Conservation (phyloP, 768 basidiomycete genomes). For the Fomitopsis pulvina region DNA sequence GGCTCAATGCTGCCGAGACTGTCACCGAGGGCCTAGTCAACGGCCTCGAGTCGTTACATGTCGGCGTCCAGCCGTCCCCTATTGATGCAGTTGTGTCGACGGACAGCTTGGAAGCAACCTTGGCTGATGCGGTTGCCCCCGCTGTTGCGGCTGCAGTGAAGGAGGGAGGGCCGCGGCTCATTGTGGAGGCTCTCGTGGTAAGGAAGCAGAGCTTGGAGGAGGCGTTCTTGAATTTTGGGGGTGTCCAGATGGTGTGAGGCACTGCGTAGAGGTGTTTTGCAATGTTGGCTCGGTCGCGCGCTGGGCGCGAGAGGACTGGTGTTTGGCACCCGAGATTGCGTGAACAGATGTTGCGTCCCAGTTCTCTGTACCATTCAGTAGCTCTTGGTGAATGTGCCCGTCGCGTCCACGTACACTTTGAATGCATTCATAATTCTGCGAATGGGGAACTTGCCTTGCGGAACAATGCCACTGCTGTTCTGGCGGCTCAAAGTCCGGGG, state of each 20-base stretch:
- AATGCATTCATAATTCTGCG: no score
- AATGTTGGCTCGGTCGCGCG: no score
- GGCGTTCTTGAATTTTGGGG: slow-evolving; percentile 65
- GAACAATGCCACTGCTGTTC: no score
- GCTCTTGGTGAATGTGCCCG: no score
- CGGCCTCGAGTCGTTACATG: slow-evolving; percentile 29
- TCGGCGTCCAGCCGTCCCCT: slow-evolving; percentile 18
- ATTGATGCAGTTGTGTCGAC: slow-evolving; percentile 2
- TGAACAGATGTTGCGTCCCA: no score
- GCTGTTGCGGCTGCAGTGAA: slow-evolving; percentile 14
- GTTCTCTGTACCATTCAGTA: no score
- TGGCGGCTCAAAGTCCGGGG: no score
- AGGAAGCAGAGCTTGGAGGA: slow-evolving; percentile 73
- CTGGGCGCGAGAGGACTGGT: no score
- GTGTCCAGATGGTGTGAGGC: slow-evolving; percentile 15
- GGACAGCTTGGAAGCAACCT: not conserved
- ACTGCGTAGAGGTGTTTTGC: no score
- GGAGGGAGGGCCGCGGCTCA: slow-evolving; percentile 48
- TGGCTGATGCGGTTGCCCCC: slow-evolving; percentile 5
- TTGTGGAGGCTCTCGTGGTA: slow-evolving; percentile 77
- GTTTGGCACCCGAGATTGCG: no score
- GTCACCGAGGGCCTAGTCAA: slow-evolving; percentile 23
- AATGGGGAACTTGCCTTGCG: no score
- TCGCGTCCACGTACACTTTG: no score
- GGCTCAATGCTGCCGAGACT: not conserved